Base-by-base conservation (phyloP, 1,284 basidiomycete species). In the Fomes fomentarius region DNA sequence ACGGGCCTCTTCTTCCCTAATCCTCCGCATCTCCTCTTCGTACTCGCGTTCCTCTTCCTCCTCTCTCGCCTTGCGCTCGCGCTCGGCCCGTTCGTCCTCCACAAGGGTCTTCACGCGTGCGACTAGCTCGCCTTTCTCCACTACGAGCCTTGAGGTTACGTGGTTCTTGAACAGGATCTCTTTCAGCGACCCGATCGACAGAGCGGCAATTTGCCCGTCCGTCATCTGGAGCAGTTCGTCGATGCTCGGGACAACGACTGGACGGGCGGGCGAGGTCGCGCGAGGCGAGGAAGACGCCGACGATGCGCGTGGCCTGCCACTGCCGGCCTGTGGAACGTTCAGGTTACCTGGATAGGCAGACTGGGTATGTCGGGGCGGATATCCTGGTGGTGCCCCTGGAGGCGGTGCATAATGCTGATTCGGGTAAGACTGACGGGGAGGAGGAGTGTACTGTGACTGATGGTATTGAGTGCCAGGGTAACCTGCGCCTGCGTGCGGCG, bases 91-190 rank as follows among this genome's bases (percentile, higher is more conserved):
- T 71, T 94, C 93, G 58, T 87, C 83, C 37, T 83, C 80, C 6
- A 93, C 71, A 15, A 93, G 70, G 40, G 75, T 76, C 52, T 74
- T 65, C 8, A 93, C 91, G 60, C 87, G 86, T 25, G 71, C 76
- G 6, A 94, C 88, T 25, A 94, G 71, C 58, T 94, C 91, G 35
- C 78, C 74, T 71, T 93, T 93, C 74, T 90, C 86, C 17, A 89
- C 72, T 2, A 88, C 72, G 61, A 82, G 68, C 38, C 84, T 74
- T 6, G 79, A 74, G 51, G 78, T 81, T 22, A 91, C 87, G 51
- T 88, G 87, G 57, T 89, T 87, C 49, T 83, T 82, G 66, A 84
- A 91, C 22, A 94, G 71, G n/a, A 94, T 80, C 4, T 79, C 78
- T 68, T 94, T 94, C 47, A 94, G 76, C 25, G 79, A 76, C 15